A percentile compares a stretch with the other conserved stretches of the same genome.
These are phyloP conservation scores for Gleditsia sinensis DNA, from an alignment of 306 rosid species.

Conservation along the genomic window DNA sequence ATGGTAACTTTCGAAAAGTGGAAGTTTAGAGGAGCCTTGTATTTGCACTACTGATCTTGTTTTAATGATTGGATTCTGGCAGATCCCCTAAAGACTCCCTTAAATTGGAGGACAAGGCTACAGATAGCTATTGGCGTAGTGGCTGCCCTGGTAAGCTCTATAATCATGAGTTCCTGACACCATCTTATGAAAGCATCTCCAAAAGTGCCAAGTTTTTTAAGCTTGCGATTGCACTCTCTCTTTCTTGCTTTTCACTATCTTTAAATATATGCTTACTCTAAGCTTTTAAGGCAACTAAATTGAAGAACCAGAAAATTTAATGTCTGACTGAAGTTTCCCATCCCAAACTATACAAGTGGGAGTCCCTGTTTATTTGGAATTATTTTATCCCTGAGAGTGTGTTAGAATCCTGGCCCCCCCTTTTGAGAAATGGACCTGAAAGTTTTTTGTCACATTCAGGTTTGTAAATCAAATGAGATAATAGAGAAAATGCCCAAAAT, in stretches of 20 bases:
- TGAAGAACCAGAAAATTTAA: constrained; percentile 21
- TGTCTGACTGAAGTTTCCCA: no score
- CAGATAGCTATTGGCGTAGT: constrained; percentile 80
- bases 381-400: no score
- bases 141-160: constrained; percentile 74
- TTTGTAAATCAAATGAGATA: no score
- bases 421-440: no score
- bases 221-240: not conserved
- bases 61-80: constrained; percentile 38
- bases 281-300: no score
- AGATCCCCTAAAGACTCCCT: constrained; percentile 92
- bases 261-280: not conserved
- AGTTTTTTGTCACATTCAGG: no score
- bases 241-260: not conserved
- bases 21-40: constrained; percentile 17
- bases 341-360: no score
- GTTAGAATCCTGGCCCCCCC: no score
- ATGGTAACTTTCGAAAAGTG: constrained; percentile 51
- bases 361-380: no score
- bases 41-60: constrained; percentile 27
- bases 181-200: constrained; percentile 12
- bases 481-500: no score
- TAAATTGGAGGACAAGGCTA: constrained; percentile 83
- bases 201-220: constrained; percentile 17
- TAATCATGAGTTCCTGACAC: not conserved